Evolutionary conservation across 306 rosid species (phyloP).

Genomic region (Castanopsis chinensis): DNA sequence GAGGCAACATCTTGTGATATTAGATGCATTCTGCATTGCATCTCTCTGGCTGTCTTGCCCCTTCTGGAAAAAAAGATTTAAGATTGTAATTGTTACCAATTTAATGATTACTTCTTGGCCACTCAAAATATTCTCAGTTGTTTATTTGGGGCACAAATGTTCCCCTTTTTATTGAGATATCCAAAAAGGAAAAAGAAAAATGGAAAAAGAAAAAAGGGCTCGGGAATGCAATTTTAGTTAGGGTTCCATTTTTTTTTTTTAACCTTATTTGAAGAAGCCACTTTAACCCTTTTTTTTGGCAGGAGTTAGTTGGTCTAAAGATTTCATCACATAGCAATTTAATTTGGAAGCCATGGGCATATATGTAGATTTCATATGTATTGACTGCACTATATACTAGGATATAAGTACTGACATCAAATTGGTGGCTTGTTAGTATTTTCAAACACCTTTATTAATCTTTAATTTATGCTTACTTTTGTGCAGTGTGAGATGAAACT

Average conservation of each 20-base stretch:
- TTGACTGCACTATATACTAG: background rate
- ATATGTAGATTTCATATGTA: background rate
- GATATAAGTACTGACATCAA: background rate
- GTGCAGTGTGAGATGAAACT: constrained; percentile 74
- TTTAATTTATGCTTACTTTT: background rate
- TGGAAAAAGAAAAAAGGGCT: background rate
- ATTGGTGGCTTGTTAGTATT: background rate
- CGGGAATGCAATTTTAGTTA: background rate
- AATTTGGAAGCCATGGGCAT: background rate
- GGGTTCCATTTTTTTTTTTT: background rate
- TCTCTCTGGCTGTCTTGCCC: background rate
- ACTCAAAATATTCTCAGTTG: background rate
- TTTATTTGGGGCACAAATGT: background rate
- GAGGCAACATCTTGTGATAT: background rate
- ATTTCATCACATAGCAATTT: background rate
- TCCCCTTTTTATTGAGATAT: background rate
- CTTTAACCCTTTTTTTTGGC: background rate
- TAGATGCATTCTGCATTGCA: background rate
- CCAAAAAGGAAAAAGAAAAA: background rate
- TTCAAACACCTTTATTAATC: constrained; percentile 4
- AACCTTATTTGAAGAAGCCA: background rate
- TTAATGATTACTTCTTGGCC: background rate
- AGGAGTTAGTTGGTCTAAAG: background rate
- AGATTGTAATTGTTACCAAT: no score
- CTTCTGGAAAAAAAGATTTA: background rate